phyloP scores from a whole-genome alignment of 495 filamentous ascomycete species.

The Penicillium waksmanii region DNA sequence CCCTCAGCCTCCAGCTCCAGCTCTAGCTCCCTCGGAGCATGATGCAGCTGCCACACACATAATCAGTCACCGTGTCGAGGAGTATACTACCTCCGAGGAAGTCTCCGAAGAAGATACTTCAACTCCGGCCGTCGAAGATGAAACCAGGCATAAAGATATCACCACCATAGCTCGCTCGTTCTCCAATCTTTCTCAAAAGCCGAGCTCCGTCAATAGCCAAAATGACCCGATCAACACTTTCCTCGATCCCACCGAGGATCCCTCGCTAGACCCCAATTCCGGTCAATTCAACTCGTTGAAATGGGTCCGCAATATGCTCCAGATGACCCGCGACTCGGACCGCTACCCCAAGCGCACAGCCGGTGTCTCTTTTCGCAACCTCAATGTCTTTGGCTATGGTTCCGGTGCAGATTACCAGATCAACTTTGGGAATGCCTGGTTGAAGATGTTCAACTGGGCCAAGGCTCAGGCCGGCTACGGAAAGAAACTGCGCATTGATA shows the following conservation, averaged over 20 bases:
- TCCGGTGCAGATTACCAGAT: slow-evolving; percentile 76
- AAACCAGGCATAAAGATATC: slow-evolving; percentile 36
- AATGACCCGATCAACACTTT: slow-evolving; percentile 49
- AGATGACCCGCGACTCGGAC: slow-evolving; percentile 47
- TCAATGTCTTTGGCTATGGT: slow-evolving; percentile 76
- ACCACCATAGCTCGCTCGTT: slow-evolving; percentile 44
- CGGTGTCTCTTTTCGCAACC: slow-evolving; percentile 57
- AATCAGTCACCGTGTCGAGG: slow-evolving; percentile 12
- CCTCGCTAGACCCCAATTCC: slow-evolving; percentile 47
- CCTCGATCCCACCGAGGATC: slow-evolving; percentile 39
- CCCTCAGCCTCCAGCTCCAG: slow-evolving; percentile 25
- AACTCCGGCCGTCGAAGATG: slow-evolving; percentile 21
- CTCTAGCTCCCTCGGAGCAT: slow-evolving; percentile 15
- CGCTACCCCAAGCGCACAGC: slow-evolving; percentile 46
- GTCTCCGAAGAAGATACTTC: slow-evolving; percentile 19
- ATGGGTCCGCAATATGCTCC: slow-evolving; percentile 51
- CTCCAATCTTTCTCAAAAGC: slow-evolving; percentile 43
- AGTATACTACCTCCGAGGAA: slow-evolving; percentile 8
- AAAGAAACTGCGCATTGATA: slow-evolving; percentile 66
- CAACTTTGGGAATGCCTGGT: slow-evolving; percentile 66
- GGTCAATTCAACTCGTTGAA: slow-evolving; percentile 48
- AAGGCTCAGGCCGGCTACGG: slow-evolving; percentile 53
- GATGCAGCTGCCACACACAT: slow-evolving; percentile 16
- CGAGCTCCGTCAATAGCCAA: slow-evolving; percentile 13
- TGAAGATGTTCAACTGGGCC: slow-evolving; percentile 52